A percentile compares a stretch with the other conserved stretches of the same genome.
Evolutionary conservation across 2,329 filamentous ascomycete species (phyloP).

Genomic region (Phaeosphaeriaceae sp.): DNA sequence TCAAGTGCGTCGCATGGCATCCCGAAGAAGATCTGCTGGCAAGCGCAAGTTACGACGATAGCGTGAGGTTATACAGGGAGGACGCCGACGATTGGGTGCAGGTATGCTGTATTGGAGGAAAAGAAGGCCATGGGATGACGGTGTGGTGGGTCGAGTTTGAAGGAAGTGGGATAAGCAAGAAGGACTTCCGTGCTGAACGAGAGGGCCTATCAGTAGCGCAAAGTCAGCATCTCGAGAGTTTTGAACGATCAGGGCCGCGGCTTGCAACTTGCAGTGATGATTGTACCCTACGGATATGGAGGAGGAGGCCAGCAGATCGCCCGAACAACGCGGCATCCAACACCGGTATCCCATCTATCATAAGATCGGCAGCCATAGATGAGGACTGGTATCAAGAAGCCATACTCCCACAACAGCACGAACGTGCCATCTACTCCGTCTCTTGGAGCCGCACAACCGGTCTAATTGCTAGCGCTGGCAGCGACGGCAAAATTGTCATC

Average conservation of each 20-base stretch:
- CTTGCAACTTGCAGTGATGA: constrained; percentile 89
- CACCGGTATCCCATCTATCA: constrained; percentile 83
- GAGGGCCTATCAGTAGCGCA: constrained; percentile 41
- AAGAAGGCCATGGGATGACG: constrained; percentile 82
- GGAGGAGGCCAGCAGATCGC: constrained; percentile 64
- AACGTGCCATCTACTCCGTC: constrained; percentile 81
- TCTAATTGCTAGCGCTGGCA: constrained; percentile 83
- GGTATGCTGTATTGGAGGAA: constrained; percentile 79
- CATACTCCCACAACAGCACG: constrained; percentile 76
- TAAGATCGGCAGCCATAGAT: constrained; percentile 72
- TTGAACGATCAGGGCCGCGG: constrained; percentile 59
- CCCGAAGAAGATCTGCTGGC: constrained; percentile 80
- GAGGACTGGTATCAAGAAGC: constrained; percentile 86
- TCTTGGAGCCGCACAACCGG: constrained; percentile 82
- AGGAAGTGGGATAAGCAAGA: constrained; percentile 45
- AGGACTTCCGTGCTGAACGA: constrained; percentile 31
- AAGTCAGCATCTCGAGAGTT: constrained; percentile 41
- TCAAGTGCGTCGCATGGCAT: constrained; percentile 94
- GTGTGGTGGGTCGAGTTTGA: constrained; percentile 87
- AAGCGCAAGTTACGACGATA: constrained; percentile 93
- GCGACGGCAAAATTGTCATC: constrained; percentile 61
- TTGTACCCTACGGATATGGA: constrained; percentile 79
- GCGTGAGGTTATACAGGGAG: constrained; percentile 85
- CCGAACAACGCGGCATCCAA: constrained; percentile 53
- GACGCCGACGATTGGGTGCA: constrained; percentile 95